Evolutionary conservation across 441 rosid genomes (phyloP), one percentile per base, ranked within the genome.

Genomic region (Syzygium malaccense): DNA sequence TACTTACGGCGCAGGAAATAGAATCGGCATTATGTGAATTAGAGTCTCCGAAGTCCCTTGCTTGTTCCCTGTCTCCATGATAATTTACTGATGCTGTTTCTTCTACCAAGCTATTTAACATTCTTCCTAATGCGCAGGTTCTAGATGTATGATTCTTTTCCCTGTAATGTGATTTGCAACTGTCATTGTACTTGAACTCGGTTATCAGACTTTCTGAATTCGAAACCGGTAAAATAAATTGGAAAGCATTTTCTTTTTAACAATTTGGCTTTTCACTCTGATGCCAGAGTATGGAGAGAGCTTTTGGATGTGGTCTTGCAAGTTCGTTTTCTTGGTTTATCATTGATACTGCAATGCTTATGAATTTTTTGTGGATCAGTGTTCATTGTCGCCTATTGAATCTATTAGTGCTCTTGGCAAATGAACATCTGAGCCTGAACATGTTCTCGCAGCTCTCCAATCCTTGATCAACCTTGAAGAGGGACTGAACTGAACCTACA

Each of bases 1-100:
- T 93, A 37, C 93, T 96, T 41, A 88, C 94, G 28, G 55, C 88
- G 79, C 89, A 91, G 54, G 98, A 96, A 91, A 92, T 96, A 80
- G 90, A 94, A 91, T 92, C 90, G 90, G 94, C 94, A 87, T 55
- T 20, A 41, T 75, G 53, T 1, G 5, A 75, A 41, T 23, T 41
- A 25, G 83, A 75, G n/a, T 6, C 83, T 41, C n/a, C 5, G 0
- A 41, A 41, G 18, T 75, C 83, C 41, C 6, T 75, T 75, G 53
- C 51, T 75, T 41, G 83, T 75, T 41, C 1, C 17, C 1, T 1
- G 2, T 75, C 83, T 41, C 53, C 83, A 75, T 41, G 83, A 75
- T 48, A 41, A 75, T 6, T 75, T 75, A 41, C 1, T 12, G 83
- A 75, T 41, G n/a, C 83, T 41, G 83, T 75, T 66, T 41, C 51